Evolutionary conservation across 1,284 basidiomycete genomes (phyloP), one percentile per base, ranked within the genome.

Genomic region (Rhizopogon hawkerae): DNA sequence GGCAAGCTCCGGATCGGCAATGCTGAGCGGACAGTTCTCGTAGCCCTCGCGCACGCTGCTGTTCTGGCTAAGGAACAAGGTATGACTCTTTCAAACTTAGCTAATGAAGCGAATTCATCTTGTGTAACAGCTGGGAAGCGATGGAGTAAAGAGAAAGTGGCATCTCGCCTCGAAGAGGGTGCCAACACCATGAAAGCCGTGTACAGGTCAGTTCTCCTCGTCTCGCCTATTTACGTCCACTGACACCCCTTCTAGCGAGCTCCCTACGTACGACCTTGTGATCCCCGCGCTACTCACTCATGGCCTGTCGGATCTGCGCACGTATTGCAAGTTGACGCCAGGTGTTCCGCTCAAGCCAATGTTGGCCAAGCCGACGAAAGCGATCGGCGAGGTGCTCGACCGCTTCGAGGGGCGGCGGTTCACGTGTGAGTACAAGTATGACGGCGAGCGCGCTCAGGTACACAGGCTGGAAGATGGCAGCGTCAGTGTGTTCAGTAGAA

Each of bases 361-460:
- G 96, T 75, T 99, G 47, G 96, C 96, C n/a, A 98, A 98, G 69
- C 96, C 96, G 2, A 98, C 96, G 0, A 98, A 98, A 67, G 95
- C 95, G 0, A 98, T 99, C 58, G 85, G 89, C n/a, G 96, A 98
- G 68, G 95, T 99, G 5, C 78, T 99, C 16, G 95, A 99, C 69
- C 77, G 94, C 44, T 99, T 98, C 61, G 96, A 99, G 67, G 85
- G 84, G 60, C 93, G 94, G 67, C 80, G 79, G 42, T 98, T 99
- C 66, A 98, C 96, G 3, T 98, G 95, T 71, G 96, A 99, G 72
- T 99, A 98, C 73, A 99, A 99, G 69, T 99, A 99, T 61, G 96
- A 99, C 58, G 96, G 96, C 7, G 96, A 99, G 68, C 85, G 96
- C 47, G 96, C 96, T 10, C 60, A 89, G 78, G 86, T 94, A 2